Evolutionary conservation across 768 basidiomycete genomes (phyloP).

Genomic region (Leccinum aurantiacum): DNA sequence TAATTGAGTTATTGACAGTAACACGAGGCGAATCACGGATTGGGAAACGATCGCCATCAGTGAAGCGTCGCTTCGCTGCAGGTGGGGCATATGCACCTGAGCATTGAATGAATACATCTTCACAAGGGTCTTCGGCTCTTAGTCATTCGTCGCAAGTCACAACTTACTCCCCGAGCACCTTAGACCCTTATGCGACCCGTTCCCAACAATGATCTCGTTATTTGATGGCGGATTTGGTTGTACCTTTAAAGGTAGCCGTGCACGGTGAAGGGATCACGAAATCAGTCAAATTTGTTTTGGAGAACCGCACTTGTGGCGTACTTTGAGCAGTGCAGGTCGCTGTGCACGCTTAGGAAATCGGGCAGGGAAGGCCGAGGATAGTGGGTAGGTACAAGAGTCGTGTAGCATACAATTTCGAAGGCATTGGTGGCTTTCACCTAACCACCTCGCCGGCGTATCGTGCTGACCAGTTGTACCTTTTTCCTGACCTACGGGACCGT

Average conservation of each 20-base stretch:
- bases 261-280: constrained; percentile 11
- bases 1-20: constrained; percentile 7
- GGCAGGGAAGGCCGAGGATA: constrained; percentile 3
- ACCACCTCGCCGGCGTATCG: constrained; percentile 75
- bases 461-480: constrained; percentile 77
- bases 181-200: constrained; percentile 6
- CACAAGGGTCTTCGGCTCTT: constrained; percentile 20
- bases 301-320: constrained; percentile 13
- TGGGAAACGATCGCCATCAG: constrained; percentile 20
- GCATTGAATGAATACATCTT: constrained; percentile 2
- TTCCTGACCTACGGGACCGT: constrained; percentile 63
- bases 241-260: constrained; percentile 16
- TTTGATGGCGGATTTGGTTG: constrained; percentile 1
- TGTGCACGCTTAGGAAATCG: constrained; percentile 7
- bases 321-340: constrained; percentile 12
- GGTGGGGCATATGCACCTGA: constrained; percentile 12
- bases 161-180: constrained; percentile 9
- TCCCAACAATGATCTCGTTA: background rate
- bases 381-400: constrained; percentile 4
- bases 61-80: constrained; percentile 18
- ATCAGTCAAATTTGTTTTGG: constrained; percentile 9
- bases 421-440: constrained; percentile 28
- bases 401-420: constrained; percentile 8
- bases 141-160: constrained; percentile 6
- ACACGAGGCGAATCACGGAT: constrained; percentile 24